phyloP scores from a whole-genome alignment of 2,329 filamentous ascomycete genomes.

The Cercospora nicotianae region DNA sequence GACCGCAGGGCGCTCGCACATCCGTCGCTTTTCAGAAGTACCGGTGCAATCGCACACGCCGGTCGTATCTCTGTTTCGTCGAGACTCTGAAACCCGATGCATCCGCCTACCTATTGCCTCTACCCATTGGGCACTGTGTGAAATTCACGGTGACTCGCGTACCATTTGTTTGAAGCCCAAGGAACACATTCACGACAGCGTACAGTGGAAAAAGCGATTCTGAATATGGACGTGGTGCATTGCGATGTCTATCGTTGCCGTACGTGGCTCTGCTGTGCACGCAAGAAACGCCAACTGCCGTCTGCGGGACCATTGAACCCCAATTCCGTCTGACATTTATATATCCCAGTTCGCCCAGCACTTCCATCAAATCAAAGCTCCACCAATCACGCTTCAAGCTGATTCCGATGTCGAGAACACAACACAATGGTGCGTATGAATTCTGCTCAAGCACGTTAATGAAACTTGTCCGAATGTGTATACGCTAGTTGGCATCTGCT shows the following conservation, averaged over 20 bases:
- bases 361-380: background rate
- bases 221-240: background rate
- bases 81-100: background rate
- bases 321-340: background rate
- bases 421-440: background rate
- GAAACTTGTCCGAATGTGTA: background rate
- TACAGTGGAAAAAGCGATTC: background rate
- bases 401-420: background rate
- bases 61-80: background rate
- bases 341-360: background rate
- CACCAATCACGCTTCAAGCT: background rate
- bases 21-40: background rate
- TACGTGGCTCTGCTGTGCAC: background rate
- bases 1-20: background rate
- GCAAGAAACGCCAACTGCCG: background rate
- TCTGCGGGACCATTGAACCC: background rate
- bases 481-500: constrained; percentile 1
- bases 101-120: background rate
- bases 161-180: background rate
- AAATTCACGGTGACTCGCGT: background rate
- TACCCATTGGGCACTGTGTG: background rate
- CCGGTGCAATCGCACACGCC: background rate
- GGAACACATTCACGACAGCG: background rate
- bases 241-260: background rate
- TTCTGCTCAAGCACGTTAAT: background rate